These are phyloP conservation scores for Wallacemonas rigidus DNA, from an alignment of 208 protist species.

Conservation along the genomic window DNA sequence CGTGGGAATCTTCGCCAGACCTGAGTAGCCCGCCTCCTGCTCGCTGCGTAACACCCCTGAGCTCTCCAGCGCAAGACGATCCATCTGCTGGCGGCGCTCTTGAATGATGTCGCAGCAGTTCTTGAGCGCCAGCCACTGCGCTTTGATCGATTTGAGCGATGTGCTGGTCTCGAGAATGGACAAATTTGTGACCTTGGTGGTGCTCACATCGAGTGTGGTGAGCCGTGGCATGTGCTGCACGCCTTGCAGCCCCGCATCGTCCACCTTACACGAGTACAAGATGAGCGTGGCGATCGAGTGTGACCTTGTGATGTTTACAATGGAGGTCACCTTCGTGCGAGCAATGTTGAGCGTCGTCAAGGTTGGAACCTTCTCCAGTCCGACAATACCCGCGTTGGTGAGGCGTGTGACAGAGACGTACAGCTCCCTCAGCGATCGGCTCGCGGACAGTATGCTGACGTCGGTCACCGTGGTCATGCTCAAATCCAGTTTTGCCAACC, in stretches of 20 bases:
- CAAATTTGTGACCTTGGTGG: conserved; percentile 55
- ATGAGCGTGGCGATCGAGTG: conserved; percentile 43
- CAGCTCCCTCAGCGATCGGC: conserved; percentile 44
- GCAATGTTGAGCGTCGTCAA: conserved; percentile 39
- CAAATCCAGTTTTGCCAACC: conserved; percentile 49
- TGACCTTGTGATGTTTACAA: conserved; percentile 30
- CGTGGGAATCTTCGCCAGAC: conserved; percentile 62
- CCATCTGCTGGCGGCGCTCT: conserved; percentile 35
- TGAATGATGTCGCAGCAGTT: conserved; percentile 60
- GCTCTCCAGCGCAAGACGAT: conserved; percentile 20
- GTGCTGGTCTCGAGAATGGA: conserved; percentile 47
- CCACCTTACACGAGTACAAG: conserved; percentile 42
- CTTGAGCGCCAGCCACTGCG: conserved; percentile 67
- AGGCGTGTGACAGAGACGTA: conserved; percentile 42
- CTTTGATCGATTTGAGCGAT: conserved; percentile 53
- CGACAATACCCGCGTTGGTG: conserved; percentile 38
- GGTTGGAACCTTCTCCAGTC: conserved; percentile 45
- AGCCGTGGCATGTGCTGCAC: conserved; percentile 48
- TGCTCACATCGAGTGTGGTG: conserved; percentile 46
- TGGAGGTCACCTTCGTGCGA: conserved; percentile 47
- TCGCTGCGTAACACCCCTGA: conserved; percentile 16
- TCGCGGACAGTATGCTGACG: conserved; percentile 39
- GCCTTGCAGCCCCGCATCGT: conserved; percentile 36
- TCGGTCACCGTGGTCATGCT: conserved; percentile 58
- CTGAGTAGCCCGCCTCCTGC: conserved; percentile 51